Conservation (phyloP, 306 rosid species). For the Corylus americana region DNA sequence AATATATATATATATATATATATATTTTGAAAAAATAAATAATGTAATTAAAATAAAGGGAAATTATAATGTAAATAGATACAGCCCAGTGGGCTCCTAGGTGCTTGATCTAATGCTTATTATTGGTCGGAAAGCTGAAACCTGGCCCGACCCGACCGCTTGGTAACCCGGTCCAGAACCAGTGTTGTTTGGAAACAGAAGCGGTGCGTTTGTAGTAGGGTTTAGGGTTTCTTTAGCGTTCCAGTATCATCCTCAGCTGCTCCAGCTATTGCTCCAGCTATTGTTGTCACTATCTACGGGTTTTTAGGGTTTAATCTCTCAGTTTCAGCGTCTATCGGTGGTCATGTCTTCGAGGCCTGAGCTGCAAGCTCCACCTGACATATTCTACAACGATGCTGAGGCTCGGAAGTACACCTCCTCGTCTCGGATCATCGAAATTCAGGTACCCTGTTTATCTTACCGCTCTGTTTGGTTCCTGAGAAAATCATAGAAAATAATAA, state of each 20-base stretch:
- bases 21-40: too few species aligned
- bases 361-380: constrained; percentile 88
- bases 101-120: too few species aligned
- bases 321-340: neutral
- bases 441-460: constrained; percentile 28
- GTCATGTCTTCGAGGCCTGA: constrained; percentile 76
- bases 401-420: constrained; percentile 94
- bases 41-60: too few species aligned
- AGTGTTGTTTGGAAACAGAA: neutral
- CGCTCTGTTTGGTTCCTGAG: neutral
- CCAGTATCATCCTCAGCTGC: neutral
- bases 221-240: neutral
- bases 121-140: too few species aligned
- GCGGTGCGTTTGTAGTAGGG: neutral
- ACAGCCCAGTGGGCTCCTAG: too few species aligned
- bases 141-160: neutral
- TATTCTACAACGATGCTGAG: constrained; percentile 78
- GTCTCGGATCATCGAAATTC: constrained; percentile 83
- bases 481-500: neutral
- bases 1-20: too few species aligned
- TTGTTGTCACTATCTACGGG: neutral
- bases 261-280: neutral
- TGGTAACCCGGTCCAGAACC: neutral
- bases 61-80: too few species aligned
- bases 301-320: neutral